These are phyloP conservation scores for Eucalyptus paniculata DNA, from an alignment of 345 rosid species.

Conservation along the genomic window DNA sequence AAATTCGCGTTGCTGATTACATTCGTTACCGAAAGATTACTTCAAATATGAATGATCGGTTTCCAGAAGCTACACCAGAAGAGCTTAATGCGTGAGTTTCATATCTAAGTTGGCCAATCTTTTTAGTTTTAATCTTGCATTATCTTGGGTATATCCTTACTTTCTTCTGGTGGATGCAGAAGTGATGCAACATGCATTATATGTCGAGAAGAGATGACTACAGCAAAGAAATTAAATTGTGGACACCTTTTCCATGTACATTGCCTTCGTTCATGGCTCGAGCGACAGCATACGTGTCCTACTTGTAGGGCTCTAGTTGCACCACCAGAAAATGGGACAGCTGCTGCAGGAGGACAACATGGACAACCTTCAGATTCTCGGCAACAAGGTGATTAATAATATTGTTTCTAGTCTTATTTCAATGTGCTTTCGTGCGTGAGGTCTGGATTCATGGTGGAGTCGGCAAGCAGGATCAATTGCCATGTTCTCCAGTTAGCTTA, in stretches of 20 bases:
- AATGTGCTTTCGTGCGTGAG: not conserved
- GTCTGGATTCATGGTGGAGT: not conserved
- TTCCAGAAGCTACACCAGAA: slow-evolving; percentile 87
- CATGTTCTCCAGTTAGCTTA: not conserved
- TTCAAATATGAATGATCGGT: slow-evolving; percentile 95
- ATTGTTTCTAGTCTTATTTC: not conserved
- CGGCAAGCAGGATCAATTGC: not conserved
- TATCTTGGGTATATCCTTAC: not conserved
- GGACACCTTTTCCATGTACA: slow-evolving; percentile 96
- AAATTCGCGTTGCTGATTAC: slow-evolving; percentile 84
- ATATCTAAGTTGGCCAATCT: not conserved
- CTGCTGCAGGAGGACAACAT: slow-evolving; percentile 44
- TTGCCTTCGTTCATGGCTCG: slow-evolving; percentile 96
- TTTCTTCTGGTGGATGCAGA: slow-evolving; percentile 32
- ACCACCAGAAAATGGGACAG: slow-evolving; percentile 62
- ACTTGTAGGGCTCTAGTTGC: slow-evolving; percentile 90
- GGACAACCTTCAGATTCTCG: slow-evolving; percentile 33
- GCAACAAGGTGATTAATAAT: slow-evolving; percentile 26
- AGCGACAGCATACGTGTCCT: slow-evolving; percentile 94
- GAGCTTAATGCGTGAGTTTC: slow-evolving; percentile 70
- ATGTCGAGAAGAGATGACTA: slow-evolving; percentile 97
- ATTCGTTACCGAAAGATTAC: slow-evolving; percentile 87
- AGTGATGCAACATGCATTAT: slow-evolving; percentile 91
- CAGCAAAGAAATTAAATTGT: slow-evolving; percentile 83
- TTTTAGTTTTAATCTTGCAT: not conserved